Conservation (phyloP, 371 early-diverging fungal genomes). For the Actinomortierella wolfii region DNA sequence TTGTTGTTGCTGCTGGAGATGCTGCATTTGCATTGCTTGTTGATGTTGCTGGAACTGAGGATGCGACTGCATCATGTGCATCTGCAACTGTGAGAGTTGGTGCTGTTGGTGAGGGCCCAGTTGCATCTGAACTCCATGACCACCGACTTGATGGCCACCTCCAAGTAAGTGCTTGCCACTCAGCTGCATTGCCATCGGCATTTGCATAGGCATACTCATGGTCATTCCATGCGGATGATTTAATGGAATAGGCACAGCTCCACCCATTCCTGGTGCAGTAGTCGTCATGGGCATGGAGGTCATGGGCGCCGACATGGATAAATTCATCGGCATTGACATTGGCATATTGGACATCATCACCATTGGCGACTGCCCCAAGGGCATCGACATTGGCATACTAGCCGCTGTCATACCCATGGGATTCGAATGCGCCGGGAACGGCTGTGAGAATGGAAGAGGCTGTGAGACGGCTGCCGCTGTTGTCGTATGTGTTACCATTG, state of each 20-base stretch:
- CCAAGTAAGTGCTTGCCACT: too few species aligned
- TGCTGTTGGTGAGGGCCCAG: slow-evolving; percentile 17
- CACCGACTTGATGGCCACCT: slow-evolving; percentile 27
- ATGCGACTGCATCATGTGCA: slow-evolving; percentile 11
- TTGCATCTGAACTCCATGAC: slow-evolving; percentile 38
- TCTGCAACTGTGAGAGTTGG: slow-evolving; percentile 10
- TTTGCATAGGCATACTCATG: slow-evolving; percentile 15
- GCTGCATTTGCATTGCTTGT: slow-evolving; percentile 15
- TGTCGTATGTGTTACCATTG: slow-evolving; percentile 6
- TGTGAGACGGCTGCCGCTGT: slow-evolving; percentile 5
- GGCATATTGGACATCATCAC: slow-evolving; percentile 14
- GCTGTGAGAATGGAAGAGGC: slow-evolving; percentile 2
- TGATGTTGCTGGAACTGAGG: slow-evolving; percentile 11
- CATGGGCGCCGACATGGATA: slow-evolving; percentile 8
- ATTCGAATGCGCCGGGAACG: slow-evolving; percentile 7
- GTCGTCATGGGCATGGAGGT: too few species aligned
- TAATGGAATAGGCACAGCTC: too few species aligned
- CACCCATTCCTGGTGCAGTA: too few species aligned
- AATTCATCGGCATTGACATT: slow-evolving; percentile 17
- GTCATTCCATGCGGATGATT: too few species aligned
- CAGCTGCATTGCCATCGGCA: slow-evolving; percentile 9
- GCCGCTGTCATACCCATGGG: too few species aligned
- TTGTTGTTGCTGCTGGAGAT: slow-evolving; percentile 22
- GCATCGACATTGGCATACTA: slow-evolving; percentile 22
- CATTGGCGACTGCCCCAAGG: slow-evolving; percentile 13